A percentile compares a stretch with the other conserved stretches of the same genome.
Conservation (phyloP, 164 flowering plant species). For the Saururus chinensis region DNA sequence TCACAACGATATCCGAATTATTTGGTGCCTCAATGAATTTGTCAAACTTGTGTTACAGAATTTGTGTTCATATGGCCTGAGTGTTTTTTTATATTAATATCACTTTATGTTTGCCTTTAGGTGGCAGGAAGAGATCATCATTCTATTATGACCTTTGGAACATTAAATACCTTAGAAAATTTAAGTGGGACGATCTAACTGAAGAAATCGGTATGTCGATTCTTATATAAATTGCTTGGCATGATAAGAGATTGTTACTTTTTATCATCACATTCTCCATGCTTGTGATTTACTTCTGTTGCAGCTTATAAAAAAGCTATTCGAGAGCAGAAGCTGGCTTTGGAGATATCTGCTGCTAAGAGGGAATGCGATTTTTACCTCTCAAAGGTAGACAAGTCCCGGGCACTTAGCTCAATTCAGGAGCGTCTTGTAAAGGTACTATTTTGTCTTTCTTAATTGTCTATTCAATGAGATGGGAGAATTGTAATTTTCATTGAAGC, state of each 20-base stretch:
- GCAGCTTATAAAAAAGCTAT: slow-evolving; percentile 67
- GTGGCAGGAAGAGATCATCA: slow-evolving; percentile 81
- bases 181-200: slow-evolving; percentile 95
- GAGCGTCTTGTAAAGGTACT: slow-evolving; percentile 62
- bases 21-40: neutral
- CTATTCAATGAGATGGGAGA: neutral
- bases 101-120: slow-evolving; percentile 20
- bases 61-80: neutral
- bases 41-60: neutral
- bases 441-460: neutral
- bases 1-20: no score
- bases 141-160: slow-evolving; percentile 87
- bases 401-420: slow-evolving; percentile 45
- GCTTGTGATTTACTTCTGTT: neutral
- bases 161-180: slow-evolving; percentile 84
- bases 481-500: neutral
- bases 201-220: slow-evolving; percentile 62
- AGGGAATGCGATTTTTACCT: slow-evolving; percentile 72
- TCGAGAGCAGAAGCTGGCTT: slow-evolving; percentile 65
- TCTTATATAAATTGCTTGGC: no score
- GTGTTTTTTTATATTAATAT: neutral
- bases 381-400: slow-evolving; percentile 59
- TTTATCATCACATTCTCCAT: neutral
- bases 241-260: neutral
- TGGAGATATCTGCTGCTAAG: slow-evolving; percentile 83